Conservation (phyloP, 2,329 filamentous ascomycete species). For the Nemania sp. region DNA sequence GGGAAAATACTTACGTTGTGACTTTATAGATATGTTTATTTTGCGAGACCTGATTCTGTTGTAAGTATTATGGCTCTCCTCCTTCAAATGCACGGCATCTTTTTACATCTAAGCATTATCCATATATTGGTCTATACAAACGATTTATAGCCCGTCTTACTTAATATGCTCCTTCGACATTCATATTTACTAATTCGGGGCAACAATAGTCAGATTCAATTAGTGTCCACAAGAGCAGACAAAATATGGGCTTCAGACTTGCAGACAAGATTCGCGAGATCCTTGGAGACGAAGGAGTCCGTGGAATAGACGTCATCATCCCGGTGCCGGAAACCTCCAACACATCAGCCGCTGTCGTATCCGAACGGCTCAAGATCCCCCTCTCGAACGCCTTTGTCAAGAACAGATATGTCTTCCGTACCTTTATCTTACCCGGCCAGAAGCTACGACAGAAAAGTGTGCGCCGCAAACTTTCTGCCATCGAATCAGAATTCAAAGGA, state of each 20-base stretch:
- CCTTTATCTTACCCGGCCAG: constrained; percentile 77
- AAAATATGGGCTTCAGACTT: constrained; percentile 76
- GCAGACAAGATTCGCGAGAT: constrained; percentile 68
- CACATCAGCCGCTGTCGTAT: constrained; percentile 72
- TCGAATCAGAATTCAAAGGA: constrained; percentile 81
- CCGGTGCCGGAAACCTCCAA: constrained; percentile 79
- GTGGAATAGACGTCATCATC: constrained; percentile 66
- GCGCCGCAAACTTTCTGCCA: constrained; percentile 85
- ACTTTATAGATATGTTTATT: constrained; percentile 68
- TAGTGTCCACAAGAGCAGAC: constrained; percentile 69
- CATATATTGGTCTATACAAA: too few species aligned
- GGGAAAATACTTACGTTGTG: not conserved
- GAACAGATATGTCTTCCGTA: constrained; percentile 49
- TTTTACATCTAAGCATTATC: too few species aligned
- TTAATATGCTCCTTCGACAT: not conserved
- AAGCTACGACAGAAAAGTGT: constrained; percentile 81
- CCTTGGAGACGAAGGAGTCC: constrained; percentile 65
- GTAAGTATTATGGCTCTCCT: constrained; percentile 46
- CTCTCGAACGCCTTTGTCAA: constrained; percentile 61
- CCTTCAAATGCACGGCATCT: too few species aligned
- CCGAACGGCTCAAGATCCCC: constrained; percentile 70
- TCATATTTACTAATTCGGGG: constrained; percentile 2
- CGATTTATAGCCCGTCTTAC: constrained; percentile 51
- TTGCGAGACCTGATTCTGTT: constrained; percentile 73
- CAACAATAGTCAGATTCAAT: constrained; percentile 23